Conservation (phyloP, 306 rosid genomes). For the Lathyrus tuberosus region DNA sequence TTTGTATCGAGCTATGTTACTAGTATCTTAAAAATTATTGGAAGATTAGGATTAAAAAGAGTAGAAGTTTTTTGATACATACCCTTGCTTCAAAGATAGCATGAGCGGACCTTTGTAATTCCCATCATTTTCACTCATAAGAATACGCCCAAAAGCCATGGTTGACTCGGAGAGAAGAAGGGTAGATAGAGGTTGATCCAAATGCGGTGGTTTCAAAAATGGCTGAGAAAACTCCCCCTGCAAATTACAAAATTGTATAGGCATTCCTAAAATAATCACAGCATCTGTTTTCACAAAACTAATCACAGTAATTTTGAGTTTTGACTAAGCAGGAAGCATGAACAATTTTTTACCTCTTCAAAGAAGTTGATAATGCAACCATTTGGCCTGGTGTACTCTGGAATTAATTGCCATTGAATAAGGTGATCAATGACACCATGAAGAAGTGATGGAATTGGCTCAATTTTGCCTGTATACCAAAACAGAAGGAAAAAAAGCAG, state of each 20-base stretch:
- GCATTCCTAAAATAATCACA: slow-evolving; percentile 27
- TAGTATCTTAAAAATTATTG: slow-evolving; percentile 30
- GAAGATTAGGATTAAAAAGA: slow-evolving; percentile 3
- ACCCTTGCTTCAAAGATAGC: slow-evolving; percentile 87
- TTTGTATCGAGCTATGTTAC: slow-evolving; percentile 24
- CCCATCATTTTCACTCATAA: slow-evolving; percentile 76
- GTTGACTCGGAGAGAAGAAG: slow-evolving; percentile 85
- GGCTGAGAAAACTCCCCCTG: slow-evolving; percentile 97
- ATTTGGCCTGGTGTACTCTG: slow-evolving; percentile 89
- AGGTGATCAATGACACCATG: slow-evolving; percentile 81
- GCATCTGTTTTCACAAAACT: slow-evolving; percentile 24
- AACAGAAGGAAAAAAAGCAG: neutral
- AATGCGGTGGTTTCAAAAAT: slow-evolving; percentile 91
- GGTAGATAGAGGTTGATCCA: slow-evolving; percentile 92
- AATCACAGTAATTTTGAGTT: slow-evolving; percentile 26
- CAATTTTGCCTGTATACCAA: slow-evolving; percentile 61
- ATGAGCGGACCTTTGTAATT: slow-evolving; percentile 91
- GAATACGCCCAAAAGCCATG: slow-evolving; percentile 91
- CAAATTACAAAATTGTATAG: slow-evolving; percentile 27
- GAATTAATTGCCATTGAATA: slow-evolving; percentile 83
- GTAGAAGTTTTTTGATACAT: slow-evolving; percentile 36
- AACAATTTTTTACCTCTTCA: slow-evolving; percentile 74
- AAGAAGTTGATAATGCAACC: slow-evolving; percentile 86
- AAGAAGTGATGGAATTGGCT: slow-evolving; percentile 80
- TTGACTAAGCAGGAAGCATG: slow-evolving; percentile 39